These are phyloP conservation scores for Gossypium thurberi DNA, from an alignment of 345 rosid species.

Conservation along the genomic window DNA sequence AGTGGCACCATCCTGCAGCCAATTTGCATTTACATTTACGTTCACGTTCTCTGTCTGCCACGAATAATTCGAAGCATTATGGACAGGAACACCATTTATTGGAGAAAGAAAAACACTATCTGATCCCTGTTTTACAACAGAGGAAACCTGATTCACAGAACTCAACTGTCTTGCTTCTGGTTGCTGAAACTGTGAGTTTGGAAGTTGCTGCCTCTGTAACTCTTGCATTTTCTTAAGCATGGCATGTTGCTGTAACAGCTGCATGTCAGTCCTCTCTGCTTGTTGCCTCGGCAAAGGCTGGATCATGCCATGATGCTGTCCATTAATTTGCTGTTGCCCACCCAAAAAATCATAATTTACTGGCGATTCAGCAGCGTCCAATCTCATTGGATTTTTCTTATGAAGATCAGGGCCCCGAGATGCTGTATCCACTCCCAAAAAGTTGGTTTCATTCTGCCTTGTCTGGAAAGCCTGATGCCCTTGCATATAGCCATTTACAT, in stretches of 20 bases:
- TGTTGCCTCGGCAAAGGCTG: conserved; percentile 68
- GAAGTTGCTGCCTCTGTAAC: conserved; percentile 62
- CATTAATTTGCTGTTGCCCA: conserved; percentile 54
- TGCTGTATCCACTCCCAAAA: conserved; percentile 54
- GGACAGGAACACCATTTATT: conserved; percentile 61
- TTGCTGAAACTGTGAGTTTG: conserved; percentile 45
- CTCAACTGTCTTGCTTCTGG: conserved; percentile 45
- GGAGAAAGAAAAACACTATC: conserved; percentile 34
- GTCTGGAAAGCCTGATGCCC: conserved; percentile 44
- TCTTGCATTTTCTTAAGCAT: conserved; percentile 75
- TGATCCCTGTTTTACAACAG: conserved; percentile 38
- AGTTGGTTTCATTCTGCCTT: conserved; percentile 49
- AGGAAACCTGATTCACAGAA: conserved; percentile 40
- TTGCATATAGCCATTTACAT: conserved; percentile 59
- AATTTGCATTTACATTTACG: conserved; percentile 36
- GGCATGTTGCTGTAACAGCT: conserved; percentile 64
- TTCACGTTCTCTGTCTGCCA: conserved; percentile 55
- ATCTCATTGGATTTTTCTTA: conserved; percentile 34
- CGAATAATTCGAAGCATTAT: conserved; percentile 45
- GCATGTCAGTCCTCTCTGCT: conserved; percentile 63
- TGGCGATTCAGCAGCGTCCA: conserved; percentile 56
- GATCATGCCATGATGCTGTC: conserved; percentile 52
- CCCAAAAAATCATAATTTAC: conserved; percentile 64
- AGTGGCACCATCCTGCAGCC: conserved; percentile 43
- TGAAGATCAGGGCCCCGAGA: conserved; percentile 48